Evolutionary conservation across 1,139 yeast genomes (phyloP), one percentile per base, ranked within the genome.

Genomic region (Geotrichum siamense): DNA sequence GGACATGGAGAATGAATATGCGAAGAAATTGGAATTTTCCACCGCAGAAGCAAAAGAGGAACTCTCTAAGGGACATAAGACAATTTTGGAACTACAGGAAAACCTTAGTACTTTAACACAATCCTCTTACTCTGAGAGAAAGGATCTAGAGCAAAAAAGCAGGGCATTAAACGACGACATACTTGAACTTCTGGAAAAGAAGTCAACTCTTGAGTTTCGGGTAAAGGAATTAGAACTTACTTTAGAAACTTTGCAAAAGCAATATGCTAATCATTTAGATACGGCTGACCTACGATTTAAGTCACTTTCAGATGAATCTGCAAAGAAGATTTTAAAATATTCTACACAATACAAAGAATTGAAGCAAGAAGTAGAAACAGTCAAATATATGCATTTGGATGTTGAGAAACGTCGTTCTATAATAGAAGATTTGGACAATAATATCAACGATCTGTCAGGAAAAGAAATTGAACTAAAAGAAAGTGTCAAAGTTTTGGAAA

Each of bases 381-480:
- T 45, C 15, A 45, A 36, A 34, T 39, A 35, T 34, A n/a, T 42
- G 26, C 41, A 35, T 31, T 16, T 13, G 15, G 48, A 45, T 32
- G 29, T 45, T 27, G 45, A 53, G 6, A 43, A 39, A 12, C 57
- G 54, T 9, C 47, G 43, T 40, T 28, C 28, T 12, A 23, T 33
- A 29, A 50, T 51, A 16, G 20, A 35, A 5, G 41, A 41, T 6
- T 40, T 63, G 16, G 53, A 57, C 8, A 45, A 51, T 1, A 54
- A 51, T 34, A 33, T 57, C 10, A 59, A 53, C 8, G 32, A 48
- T 2, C 44, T 65, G 45, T 52, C 55, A 20, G 44, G 36, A n/a
- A 43, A 53, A 15, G 61, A 61, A 43, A 37, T 42, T 0, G 49
- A 47, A 15, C 43, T 63, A 16, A 52, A 57, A 8, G 46, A 51